phyloP scores from a whole-genome alignment of 768 basidiomycete genomes.

The Trametes coccinea region DNA sequence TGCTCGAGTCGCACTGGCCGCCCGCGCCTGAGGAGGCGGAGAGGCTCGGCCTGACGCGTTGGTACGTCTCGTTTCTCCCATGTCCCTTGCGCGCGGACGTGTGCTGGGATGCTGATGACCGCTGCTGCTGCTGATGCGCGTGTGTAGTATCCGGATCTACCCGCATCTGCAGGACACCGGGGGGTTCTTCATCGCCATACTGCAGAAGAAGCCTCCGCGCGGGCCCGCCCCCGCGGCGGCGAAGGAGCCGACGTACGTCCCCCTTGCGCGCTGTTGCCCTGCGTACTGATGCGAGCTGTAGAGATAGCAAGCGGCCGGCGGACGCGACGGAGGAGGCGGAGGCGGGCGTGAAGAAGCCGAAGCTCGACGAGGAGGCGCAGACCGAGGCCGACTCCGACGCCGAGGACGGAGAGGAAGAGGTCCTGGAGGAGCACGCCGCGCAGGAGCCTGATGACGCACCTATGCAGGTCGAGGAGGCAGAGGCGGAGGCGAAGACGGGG shows the following conservation, averaged over 20 bases:
- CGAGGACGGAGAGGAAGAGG: conserved; percentile 20
- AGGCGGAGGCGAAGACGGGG: not conserved
- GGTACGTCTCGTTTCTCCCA: conserved; percentile 43
- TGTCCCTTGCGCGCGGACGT: no score
- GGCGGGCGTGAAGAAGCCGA: conserved; percentile 54
- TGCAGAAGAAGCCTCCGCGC: conserved; percentile 50
- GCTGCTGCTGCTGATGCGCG: not conserved
- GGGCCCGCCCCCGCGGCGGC: not conserved
- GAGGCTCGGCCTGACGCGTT: conserved; percentile 63
- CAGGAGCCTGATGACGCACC: conserved; percentile 1
- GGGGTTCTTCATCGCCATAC: conserved; percentile 95
- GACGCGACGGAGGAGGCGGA: conserved; percentile 45
- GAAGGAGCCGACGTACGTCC: conserved; percentile 15
- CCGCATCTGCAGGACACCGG: conserved; percentile 97
- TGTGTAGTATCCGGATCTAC: conserved; percentile 77
- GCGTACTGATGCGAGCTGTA: not conserved
- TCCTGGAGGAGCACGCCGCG: not conserved
- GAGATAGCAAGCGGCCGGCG: conserved; percentile 49
- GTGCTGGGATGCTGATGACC: no score
- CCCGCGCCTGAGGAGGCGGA: conserved; percentile 58
- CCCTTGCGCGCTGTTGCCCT: not conserved
- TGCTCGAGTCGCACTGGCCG: conserved; percentile 80
- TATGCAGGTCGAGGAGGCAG: conserved; percentile 19
- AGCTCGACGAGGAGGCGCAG: conserved; percentile 38
- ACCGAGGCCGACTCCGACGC: conserved; percentile 11